phyloP scores from a whole-genome alignment of 1,139 yeast species.

The Debaryomyces coudertii region DNA sequence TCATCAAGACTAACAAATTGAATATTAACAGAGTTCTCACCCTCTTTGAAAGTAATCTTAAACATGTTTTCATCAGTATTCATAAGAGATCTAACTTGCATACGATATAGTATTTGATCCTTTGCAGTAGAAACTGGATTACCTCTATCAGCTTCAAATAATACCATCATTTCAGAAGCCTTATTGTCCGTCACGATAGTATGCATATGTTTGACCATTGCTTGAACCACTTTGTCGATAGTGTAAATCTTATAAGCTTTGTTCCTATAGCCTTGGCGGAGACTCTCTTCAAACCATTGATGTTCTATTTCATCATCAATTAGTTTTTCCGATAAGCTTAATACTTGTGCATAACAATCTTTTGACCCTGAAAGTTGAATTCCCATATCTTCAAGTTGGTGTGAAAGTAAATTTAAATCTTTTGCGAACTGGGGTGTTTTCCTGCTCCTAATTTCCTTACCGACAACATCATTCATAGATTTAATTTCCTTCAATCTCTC shows the following conservation, averaged over 20 bases:
- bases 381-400: conserved; percentile 80
- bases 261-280: conserved; percentile 94
- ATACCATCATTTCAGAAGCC: conserved; percentile 75
- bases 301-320: conserved; percentile 93
- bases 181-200: conserved; percentile 76
- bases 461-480: conserved; percentile 62
- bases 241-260: conserved; percentile 92
- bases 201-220: conserved; percentile 88
- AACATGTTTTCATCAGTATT: conserved; percentile 89
- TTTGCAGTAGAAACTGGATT: conserved; percentile 69
- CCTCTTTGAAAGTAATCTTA: conserved; percentile 72
- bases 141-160: conserved; percentile 81
- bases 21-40: conserved; percentile 58
- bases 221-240: conserved; percentile 88
- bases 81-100: conserved; percentile 83
- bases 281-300: conserved; percentile 92
- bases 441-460: conserved; percentile 69
- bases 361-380: conserved; percentile 69
- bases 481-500: conserved; percentile 81
- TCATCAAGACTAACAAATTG: conserved; percentile 89
- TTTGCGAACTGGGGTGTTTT: conserved; percentile 81
- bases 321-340: conserved; percentile 70
- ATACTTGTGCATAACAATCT: conserved; percentile 74
- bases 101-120: conserved; percentile 87
- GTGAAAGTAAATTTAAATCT: conserved; percentile 81